Base-by-base conservation (phyloP, 2,329 filamentous ascomycete genomes). In the Chrysoporthe cubensis region DNA sequence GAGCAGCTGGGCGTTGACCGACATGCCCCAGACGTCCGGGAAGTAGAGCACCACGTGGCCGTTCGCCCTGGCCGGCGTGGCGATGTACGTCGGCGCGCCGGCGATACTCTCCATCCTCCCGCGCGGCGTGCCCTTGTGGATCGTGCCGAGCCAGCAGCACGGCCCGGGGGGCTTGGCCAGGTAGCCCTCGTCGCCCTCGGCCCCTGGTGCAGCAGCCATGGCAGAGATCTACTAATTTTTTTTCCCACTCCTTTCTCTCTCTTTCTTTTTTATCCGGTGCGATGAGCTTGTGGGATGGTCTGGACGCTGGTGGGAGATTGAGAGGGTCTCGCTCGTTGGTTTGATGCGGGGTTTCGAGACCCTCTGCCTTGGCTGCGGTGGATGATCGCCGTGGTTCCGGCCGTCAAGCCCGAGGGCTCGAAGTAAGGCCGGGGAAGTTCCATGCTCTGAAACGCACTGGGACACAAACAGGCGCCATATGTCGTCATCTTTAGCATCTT, bases 11-110 rank as follows among this genome's bases (percentile, higher is more conserved):
- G 76, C 78, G 61, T 83, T 83, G 13, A 73, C 76, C 68, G 78
- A 82, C 70, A 83, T 75, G 11, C 81, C 81, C 75, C 76, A 82
- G 4, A 82, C 78, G 66, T 83, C 81, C 0, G 81, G 80, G 71
- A 81, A 83, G 73, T 82, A 83, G 3, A 84, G 73, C 5, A 84
- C 64, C 43, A 83, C 72, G 67, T 82, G 73, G 1, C 80, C 80
- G 67, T 82, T 83, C 4, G 74, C 68, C 42, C 74, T 77, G 8
- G 58, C 73, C 14, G 68, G 71, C 42, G 61, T 48, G 74, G 78
- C 69, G 42, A 82, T 74, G 69, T 82, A 82, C 0, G 80, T 81
- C n/a, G 78, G 75, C 3, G 80, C 72, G 5, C 75, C 76, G 37
- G 73, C 72, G 48, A 82, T 74, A 1, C 71, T 76, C 34, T 75